Evolutionary conservation across 2,329 filamentous ascomycete species (phyloP), one percentile per base, ranked within the genome.

Genomic region (Cercospora sojina): DNA sequence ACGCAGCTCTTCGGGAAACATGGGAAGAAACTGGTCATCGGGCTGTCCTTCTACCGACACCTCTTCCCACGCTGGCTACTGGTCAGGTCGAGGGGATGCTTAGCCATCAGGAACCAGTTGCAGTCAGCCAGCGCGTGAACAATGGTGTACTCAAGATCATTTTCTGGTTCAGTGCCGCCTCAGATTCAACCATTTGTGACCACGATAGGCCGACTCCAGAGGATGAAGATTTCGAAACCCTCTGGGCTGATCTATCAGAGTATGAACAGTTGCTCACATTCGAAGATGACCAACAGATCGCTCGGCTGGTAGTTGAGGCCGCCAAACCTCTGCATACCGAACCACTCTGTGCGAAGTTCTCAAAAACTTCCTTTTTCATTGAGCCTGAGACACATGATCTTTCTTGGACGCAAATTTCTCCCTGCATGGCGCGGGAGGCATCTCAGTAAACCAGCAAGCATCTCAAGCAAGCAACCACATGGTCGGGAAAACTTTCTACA

Each of bases 51-150:
- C 53, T 57, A 16, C 62, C 38, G 31, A 43, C 55, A n/a, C 10
- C 53, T 27, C n/a, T 58, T 47, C 51, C 86, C 2, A 90, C 83
- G 0, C 86, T 57, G 27, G 53, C 53, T 57, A 35, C 53, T 27
- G n/a, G 9, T 16, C 53, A 53, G 29, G n/a, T 10, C 16, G 53
- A 57, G n/a, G 13, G 27, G 16, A 35, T 20, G 27, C 53, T 57
- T 10, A 7, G 53, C 47, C 29, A 57, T 35, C 53, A 35, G 53
- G 53, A 57, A 10, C 29, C 53, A 4, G 7, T 57, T n/a, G 53
- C 53, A 23, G 9, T 57, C 29, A 57, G 53, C 27, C 53, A 57
- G 18, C 53, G 53, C 27, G 31, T 35, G 53, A 32, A 18, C 27
- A 5, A 32, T 23, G 29, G 16, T 57, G 53, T 57, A 9, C 53